A percentile compares a stretch with the other conserved stretches of the same genome.
Evolutionary conservation across 2,329 filamentous ascomycete species (phyloP).

Genomic region (Penicillium expansum): DNA sequence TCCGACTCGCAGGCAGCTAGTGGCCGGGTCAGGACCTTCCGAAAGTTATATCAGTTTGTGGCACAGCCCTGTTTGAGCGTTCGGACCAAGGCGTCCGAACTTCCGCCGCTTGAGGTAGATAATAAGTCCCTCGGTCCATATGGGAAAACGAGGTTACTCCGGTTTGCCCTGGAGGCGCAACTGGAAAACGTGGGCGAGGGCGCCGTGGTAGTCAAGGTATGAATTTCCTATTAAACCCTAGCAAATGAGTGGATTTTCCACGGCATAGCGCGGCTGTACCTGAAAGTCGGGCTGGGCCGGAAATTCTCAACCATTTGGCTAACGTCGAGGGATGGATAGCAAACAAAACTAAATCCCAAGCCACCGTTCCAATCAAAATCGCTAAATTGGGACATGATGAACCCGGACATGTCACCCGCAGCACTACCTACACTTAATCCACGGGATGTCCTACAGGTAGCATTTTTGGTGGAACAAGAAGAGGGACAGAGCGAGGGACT

Average conservation of each 20-base stretch:
- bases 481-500: slow-evolving; percentile 45
- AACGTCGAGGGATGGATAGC: slow-evolving; percentile 29
- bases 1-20: slow-evolving; percentile 48
- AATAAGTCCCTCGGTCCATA: slow-evolving; percentile 47
- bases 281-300: neutral
- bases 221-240: slow-evolving; percentile 13
- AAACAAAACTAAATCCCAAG: slow-evolving; percentile 50
- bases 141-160: slow-evolving; percentile 40
- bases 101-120: slow-evolving; percentile 50
- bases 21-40: slow-evolving; percentile 74
- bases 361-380: slow-evolving; percentile 54
- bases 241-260: neutral
- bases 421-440: slow-evolving; percentile 54
- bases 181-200: slow-evolving; percentile 91
- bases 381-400: slow-evolving; percentile 54
- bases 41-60: slow-evolving; percentile 95
- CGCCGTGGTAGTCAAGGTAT: slow-evolving; percentile 71
- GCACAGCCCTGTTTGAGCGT: slow-evolving; percentile 88
- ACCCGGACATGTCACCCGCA: slow-evolving; percentile 28
- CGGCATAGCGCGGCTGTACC: neutral
- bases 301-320: slow-evolving; percentile 3
- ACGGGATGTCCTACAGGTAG: slow-evolving; percentile 64
- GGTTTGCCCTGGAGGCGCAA: slow-evolving; percentile 86
- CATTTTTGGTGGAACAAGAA: slow-evolving; percentile 60
- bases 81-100: slow-evolving; percentile 76